Base-by-base conservation (phyloP, 2,329 filamentous ascomycete species). In the Polychaeton citri region DNA sequence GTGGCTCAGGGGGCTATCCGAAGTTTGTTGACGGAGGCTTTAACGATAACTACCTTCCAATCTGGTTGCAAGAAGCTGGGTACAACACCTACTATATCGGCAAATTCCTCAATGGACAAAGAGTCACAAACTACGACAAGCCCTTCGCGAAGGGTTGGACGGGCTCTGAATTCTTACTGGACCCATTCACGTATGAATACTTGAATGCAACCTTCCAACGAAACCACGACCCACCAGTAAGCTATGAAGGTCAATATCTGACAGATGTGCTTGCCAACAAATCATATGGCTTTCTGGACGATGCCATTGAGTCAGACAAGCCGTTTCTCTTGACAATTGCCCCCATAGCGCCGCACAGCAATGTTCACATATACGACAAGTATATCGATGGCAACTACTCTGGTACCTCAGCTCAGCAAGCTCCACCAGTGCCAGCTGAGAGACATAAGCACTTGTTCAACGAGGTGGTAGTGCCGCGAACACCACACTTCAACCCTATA, bases 81-180 rank as follows among this genome's bases (percentile, higher is more conserved):
- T 83, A 83, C 50, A 71, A 73, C 43, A 82, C 79, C 0, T 82
- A 80, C 48, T 84, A 83, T 46, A 73, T 72, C 0, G 80, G 76
- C n/a, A 84, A 85, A 50, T 61, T 82, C 4, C 78, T 79, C 58
- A 84, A 84, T 44, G 63, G 68, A 0, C 76, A 81, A 35, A 71
- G 62, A 0, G 61, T 71, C 2, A 48, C 64, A 1, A 82, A 79
- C 39, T 83, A 80, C 49, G 59, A 78, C 48, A 59, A 63, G 3
- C 70, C 76, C 0, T 65, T 59, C 30, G 64, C 70, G 0, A 64
- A 62, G 1, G 77, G 76, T 1, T 82, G 73, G 63, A 79, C 65
- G 9, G 65, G 63, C 6, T 72, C 68, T 2, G 57, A 54, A 16
- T 53, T 60, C 38, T 43, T 54, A 4, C 46, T 53, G 2, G 76